phyloP scores from a whole-genome alignment of 2,329 filamentous ascomycete genomes.

The Sclerotinia sclerotiorum region DNA sequence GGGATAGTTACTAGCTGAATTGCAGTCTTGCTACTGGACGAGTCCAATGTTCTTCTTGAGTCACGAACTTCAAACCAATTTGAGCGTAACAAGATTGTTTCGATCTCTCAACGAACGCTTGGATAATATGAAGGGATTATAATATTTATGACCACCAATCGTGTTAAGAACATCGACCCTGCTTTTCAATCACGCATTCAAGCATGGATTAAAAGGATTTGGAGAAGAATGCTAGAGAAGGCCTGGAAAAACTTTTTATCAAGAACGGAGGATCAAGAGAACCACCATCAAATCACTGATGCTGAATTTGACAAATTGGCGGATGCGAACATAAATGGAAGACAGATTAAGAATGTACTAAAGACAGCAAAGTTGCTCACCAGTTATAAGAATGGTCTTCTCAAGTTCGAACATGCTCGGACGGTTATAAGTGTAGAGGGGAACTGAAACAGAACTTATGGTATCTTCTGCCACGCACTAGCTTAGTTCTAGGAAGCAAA shows the following conservation, averaged over 20 bases:
- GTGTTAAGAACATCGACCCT: slow-evolving; percentile 40
- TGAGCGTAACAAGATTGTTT: slow-evolving; percentile 45
- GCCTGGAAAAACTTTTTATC: slow-evolving; percentile 35
- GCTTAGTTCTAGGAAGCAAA: not conserved
- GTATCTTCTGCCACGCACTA: not conserved
- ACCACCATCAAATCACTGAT: slow-evolving; percentile 31
- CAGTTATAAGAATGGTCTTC: slow-evolving; percentile 29
- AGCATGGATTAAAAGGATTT: slow-evolving; percentile 35
- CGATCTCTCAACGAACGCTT: slow-evolving; percentile 42
- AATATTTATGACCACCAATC: slow-evolving; percentile 44
- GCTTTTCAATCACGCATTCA: slow-evolving; percentile 42
- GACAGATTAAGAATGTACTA: slow-evolving; percentile 42
- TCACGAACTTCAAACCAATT: slow-evolving; percentile 39
- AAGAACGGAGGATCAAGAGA: slow-evolving; percentile 24
- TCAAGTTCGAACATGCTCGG: slow-evolving; percentile 34
- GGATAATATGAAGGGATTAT: slow-evolving; percentile 45
- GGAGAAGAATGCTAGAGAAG: slow-evolving; percentile 28
- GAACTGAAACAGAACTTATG: not conserved
- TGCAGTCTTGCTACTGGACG: slow-evolving; percentile 69
- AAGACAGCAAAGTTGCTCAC: slow-evolving; percentile 38
- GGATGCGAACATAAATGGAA: slow-evolving; percentile 38
- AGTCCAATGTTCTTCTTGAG: slow-evolving; percentile 62
- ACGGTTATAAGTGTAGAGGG: slow-evolving; percentile 29
- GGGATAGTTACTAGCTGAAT: slow-evolving; percentile 74
- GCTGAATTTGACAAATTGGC: slow-evolving; percentile 29